phyloP scores from a whole-genome alignment of 352 stramenopile genomes.

The Aphanomyces euteiches region DNA sequence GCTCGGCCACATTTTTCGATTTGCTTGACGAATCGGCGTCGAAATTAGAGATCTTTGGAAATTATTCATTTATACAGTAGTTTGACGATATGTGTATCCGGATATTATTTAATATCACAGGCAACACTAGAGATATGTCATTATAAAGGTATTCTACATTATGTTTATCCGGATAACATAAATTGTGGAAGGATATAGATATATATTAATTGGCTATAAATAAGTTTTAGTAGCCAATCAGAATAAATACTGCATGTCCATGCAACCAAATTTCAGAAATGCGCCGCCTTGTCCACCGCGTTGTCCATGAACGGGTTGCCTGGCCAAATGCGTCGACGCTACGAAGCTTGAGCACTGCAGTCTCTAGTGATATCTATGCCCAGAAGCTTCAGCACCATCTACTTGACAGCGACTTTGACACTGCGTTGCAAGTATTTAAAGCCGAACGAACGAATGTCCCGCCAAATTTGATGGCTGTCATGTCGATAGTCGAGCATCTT shows the following conservation, averaged over 20 bases:
- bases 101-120: not conserved
- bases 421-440: not conserved
- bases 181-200: not conserved
- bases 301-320: no score
- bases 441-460: not conserved
- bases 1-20: conserved; percentile 2
- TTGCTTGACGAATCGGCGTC: not conserved
- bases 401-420: conserved; percentile 2
- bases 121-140: not conserved
- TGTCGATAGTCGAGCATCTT: conserved; percentile 12
- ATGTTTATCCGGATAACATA: not conserved
- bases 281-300: no score
- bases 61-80: not conserved
- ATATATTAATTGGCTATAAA: not conserved
- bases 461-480: conserved; percentile 1
- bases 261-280: not conserved
- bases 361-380: conserved; percentile 3
- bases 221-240: not conserved
- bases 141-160: not conserved
- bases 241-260: not conserved
- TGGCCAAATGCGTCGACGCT: no score
- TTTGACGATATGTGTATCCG: not conserved
- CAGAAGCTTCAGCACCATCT: conserved; percentile 22
- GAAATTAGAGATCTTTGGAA: conserved; percentile 23
- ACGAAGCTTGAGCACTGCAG: no score